Evolutionary conservation across 1,284 basidiomycete species (phyloP), one percentile per base, ranked within the genome.

Genomic region (Pascua guehoae): DNA sequence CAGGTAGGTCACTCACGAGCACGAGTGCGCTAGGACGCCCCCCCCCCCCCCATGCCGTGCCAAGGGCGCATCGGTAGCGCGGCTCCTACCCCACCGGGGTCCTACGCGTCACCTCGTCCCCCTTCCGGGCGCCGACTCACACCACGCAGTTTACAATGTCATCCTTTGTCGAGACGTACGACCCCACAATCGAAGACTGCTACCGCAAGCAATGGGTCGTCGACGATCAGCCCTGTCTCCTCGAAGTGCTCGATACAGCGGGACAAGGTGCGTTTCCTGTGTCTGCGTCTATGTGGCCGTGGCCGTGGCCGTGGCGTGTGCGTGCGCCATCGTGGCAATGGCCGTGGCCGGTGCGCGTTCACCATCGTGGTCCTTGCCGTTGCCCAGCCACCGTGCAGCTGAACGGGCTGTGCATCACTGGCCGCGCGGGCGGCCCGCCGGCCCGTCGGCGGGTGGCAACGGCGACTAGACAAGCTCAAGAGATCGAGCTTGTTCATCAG

Each of bases 221-320:
- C 62, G 91, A 93, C 78, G 90, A 91, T 69, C 84, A 86, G 69
- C 91, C 91, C 83, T 92, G 89, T 77, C 87, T 91, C 74, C 84
- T 94, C 64, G 91, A 94, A 75, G 89, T 95, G 61, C 88, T 94
- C 72, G 91, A 95, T 78, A 93, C 91, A 63, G 91, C 91, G 47
- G 91, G 91, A 32, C 91, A 94, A 85, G 91, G 91, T 91, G 70
- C 60, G 85, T 79, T 5, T 32, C 24, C 24, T 32, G 24, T 7
- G 24, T 32, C 24, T 32, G 4, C 24, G 52, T 53, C 11, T 10
- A 1, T 18, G 10, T 49, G 11, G 36, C 2, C 41, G 42, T 17
- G 24, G 14, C 15, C 7, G 15, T 8, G 47, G 32, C 15, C 24
- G 46, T 47, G 10, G 18, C 17, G 43, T 18, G 9, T 10, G 17